These are phyloP conservation scores for Flaveria trinervia DNA, from an alignment of 129 eudicot genomes.

Conservation along the genomic window DNA sequence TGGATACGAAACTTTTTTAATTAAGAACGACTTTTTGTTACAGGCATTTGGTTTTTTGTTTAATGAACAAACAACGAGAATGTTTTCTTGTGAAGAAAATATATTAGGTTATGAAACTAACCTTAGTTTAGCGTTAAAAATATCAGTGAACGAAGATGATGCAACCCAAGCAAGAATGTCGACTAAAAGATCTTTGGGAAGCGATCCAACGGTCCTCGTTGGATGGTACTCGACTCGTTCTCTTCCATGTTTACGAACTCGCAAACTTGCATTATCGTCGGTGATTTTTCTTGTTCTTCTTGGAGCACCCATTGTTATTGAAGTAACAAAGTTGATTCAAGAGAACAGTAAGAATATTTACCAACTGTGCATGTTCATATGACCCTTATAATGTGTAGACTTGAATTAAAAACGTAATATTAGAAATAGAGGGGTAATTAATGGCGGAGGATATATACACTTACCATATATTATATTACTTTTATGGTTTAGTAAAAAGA, in stretches of 20 bases:
- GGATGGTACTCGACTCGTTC: background rate
- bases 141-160: constrained; percentile 27
- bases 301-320: constrained; percentile 15
- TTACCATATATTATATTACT: background rate
- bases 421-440: background rate
- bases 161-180: constrained; percentile 29
- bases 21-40: too few species aligned
- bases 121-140: constrained; percentile 29
- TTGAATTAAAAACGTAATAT: background rate
- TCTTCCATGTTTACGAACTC: background rate
- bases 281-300: background rate
- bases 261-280: background rate
- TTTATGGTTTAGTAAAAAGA: too few species aligned
- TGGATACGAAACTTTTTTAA: too few species aligned
- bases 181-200: constrained; percentile 22
- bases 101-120: background rate
- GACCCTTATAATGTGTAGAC: background rate
- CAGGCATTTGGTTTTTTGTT: too few species aligned
- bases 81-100: background rate
- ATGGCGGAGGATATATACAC: background rate
- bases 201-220: background rate
- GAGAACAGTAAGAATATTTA: background rate
- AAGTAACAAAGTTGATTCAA: background rate
- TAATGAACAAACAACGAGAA: background rate
- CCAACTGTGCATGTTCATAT: background rate